A percentile compares a stretch with the other conserved stretches of the same genome.
These are phyloP conservation scores for Phytomonas sp. DNA, from an alignment of 208 protist genomes.

Conservation along the genomic window DNA sequence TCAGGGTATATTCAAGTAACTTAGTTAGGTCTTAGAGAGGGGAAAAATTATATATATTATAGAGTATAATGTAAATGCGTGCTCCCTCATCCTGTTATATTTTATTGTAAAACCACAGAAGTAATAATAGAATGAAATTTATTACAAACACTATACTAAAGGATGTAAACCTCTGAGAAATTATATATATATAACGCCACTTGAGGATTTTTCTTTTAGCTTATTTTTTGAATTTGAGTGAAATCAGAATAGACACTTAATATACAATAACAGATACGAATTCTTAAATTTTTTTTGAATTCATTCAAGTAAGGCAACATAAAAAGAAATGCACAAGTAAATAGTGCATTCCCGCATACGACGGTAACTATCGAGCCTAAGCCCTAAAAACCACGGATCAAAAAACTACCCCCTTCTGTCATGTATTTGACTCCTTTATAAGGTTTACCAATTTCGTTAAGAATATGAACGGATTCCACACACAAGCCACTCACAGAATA, in stretches of 20 bases:
- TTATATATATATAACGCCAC: not conserved
- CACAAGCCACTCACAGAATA: conserved; percentile 54
- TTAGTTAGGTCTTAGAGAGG: not conserved
- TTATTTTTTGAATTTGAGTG: too few species aligned
- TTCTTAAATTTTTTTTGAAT: not conserved
- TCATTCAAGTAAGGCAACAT: not conserved
- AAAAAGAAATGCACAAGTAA: not conserved
- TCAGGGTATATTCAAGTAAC: not conserved
- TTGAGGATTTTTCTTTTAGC: not conserved
- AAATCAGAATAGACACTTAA: not conserved
- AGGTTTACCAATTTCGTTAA: conserved; percentile 64
- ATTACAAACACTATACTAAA: not conserved
- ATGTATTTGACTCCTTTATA: conserved; percentile 89
- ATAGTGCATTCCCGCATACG: not conserved
- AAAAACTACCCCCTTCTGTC: conserved; percentile 67
- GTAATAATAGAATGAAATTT: not conserved
- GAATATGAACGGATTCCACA: conserved; percentile 76
- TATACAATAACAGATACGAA: not conserved
- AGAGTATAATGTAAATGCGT: not conserved
- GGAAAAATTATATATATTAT: not conserved
- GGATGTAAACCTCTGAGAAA: not conserved
- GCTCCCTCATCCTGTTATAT: not conserved
- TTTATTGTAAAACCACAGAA: not conserved
- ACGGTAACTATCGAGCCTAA: not conserved
- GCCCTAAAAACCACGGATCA: conserved; percentile 57